A percentile compares a stretch with the other conserved stretches of the same genome.
phyloP scores from a whole-genome alignment of 2,329 filamentous ascomycete species.

The Ophiostoma populinum region DNA sequence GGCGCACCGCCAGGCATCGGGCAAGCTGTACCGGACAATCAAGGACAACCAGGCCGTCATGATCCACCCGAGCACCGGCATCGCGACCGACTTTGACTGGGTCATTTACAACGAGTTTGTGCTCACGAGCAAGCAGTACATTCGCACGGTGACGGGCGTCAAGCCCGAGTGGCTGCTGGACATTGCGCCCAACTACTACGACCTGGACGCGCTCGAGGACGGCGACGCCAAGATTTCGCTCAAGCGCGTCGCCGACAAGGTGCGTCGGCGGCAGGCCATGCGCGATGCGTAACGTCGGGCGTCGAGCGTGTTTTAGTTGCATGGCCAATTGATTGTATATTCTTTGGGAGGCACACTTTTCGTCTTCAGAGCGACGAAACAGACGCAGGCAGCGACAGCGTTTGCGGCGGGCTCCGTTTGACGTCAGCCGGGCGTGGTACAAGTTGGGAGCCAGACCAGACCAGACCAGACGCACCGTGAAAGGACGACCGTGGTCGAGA shows the following conservation, averaged over 20 bases:
- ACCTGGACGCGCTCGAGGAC: slow-evolving; percentile 65
- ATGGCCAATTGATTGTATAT: too few species aligned
- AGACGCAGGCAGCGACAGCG: too few species aligned
- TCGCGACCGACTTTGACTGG: slow-evolving; percentile 84
- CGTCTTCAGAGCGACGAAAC: too few species aligned
- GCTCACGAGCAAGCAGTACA: slow-evolving; percentile 94
- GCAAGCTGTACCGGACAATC: slow-evolving; percentile 86
- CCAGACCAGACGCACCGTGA: too few species aligned
- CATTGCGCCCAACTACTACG: slow-evolving; percentile 86
- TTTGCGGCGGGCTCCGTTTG: too few species aligned
- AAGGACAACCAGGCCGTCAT: slow-evolving; percentile 93
- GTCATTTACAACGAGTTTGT: slow-evolving; percentile 98
- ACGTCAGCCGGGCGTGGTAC: too few species aligned
- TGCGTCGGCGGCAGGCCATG: slow-evolving; percentile 40
- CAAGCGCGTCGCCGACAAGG: slow-evolving; percentile 38
- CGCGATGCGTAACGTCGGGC: slow-evolving; percentile 17
- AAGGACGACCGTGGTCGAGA: too few species aligned
- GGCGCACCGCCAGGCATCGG: slow-evolving; percentile 74
- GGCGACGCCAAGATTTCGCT: slow-evolving; percentile 66
- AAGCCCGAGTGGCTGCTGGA: slow-evolving; percentile 93
- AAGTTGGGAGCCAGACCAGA: too few species aligned
- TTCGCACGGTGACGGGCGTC: slow-evolving; percentile 80
- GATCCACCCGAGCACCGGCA: slow-evolving; percentile 81
- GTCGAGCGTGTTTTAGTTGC: not conserved
- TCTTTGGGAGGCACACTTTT: too few species aligned